Evolutionary conservation across 2,329 filamentous ascomycete genomes (phyloP), one percentile per base, ranked within the genome.

Genomic region (Neospermospora avenae): DNA sequence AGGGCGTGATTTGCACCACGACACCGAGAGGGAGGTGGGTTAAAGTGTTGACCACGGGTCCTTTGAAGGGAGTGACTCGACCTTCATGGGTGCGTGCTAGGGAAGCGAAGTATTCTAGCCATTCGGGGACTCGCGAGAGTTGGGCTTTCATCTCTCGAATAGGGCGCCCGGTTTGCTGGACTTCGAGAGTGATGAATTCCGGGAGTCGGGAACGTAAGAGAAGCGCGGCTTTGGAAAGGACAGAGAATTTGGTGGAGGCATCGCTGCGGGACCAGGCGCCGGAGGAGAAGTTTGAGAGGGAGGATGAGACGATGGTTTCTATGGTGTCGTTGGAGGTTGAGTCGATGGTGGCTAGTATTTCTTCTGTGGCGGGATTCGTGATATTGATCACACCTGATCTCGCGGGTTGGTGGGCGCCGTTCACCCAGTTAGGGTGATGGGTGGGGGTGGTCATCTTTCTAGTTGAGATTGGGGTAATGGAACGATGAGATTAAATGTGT

Each of bases 91-190:
- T 85, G n/a, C 87, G 82, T 34, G 88, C 78, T 1, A 89, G 70
- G 0, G 85, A 79, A 1, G 86, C 86, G 68, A 87, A 91, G 75
- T 90, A 90, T 61, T 82, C 84, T 74, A 90, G 85, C 87, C 87
- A 90, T 45, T 84, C 82, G 0, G 85, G 80, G 0, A 90, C 77
- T 0, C 82, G 84, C 0, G 84, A 83, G 4, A 88, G 82, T 70
- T 90, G 88, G 1, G 87, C 86, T 52, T 80, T 78, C 85, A 91
- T 89, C 71, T 90, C 88, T 25, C 87, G 83, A 28, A 87, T 77
- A 0, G 84, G 83, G 0, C 87, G 83, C 2, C 88, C 88, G 0
- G 87, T 91, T 72, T 90, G 87, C 35, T 73, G 76, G 7, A 88
- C 84, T 71, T 91, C 88, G 3, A 89, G 77, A 8, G 76, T 72